Evolutionary conservation across 345 rosid species (phyloP).

Genomic region (Ceriops tagal): DNA sequence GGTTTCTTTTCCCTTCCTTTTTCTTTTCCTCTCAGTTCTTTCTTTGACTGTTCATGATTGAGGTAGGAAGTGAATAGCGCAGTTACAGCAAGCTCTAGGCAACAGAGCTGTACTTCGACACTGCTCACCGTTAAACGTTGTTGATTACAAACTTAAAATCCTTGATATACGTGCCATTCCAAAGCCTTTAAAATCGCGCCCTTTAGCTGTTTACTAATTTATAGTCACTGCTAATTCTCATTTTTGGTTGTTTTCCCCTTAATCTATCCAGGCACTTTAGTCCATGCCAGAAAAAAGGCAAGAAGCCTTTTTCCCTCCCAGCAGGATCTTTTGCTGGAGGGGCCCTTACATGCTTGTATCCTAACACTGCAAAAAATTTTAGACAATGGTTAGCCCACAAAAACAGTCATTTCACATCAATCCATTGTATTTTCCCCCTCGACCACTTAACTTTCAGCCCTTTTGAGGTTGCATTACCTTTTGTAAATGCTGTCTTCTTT

Average conservation of each 20-base stretch:
- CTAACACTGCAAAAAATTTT: background rate
- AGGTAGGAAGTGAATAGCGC: no score
- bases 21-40: no score
- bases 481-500: slow-evolving; percentile 33
- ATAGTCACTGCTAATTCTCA: background rate
- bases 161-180: no score
- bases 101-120: no score
- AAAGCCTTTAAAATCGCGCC: no score
- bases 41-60: no score
- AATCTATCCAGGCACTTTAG: slow-evolving; percentile 1
- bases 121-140: no score
- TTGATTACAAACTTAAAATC: no score
- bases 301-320: slow-evolving; percentile 12
- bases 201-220: no score
- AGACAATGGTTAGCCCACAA: slow-evolving; percentile 32
- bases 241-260: background rate
- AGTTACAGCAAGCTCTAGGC: no score
- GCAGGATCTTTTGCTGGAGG: slow-evolving; percentile 10
- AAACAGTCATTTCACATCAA: slow-evolving; percentile 28
- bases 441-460: slow-evolving; percentile 68
- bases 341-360: slow-evolving; percentile 12
- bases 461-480: slow-evolving; percentile 56
- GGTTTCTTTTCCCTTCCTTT: no score
- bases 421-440: slow-evolving; percentile 15
- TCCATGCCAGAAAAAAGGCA: slow-evolving; percentile 10